Evolutionary conservation across 192 early-diverging fungal species (phyloP).

Genomic region (Coemansia sp.): DNA sequence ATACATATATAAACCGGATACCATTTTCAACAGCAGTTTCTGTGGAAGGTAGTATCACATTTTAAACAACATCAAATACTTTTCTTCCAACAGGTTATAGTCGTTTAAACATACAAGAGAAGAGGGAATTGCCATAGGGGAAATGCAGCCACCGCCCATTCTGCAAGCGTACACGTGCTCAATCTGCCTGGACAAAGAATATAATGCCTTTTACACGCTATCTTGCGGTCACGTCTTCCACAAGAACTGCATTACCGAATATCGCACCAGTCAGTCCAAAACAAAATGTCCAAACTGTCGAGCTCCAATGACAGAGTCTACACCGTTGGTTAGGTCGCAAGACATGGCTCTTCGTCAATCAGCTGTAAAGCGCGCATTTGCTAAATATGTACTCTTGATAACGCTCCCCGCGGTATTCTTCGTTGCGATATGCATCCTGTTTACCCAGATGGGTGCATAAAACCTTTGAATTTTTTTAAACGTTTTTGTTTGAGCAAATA

Average conservation of each 20-base stretch:
- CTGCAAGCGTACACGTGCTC: constrained; percentile 2
- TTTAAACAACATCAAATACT: too few relatives aligned
- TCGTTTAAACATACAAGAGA: too few relatives aligned
- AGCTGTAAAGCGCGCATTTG: background rate
- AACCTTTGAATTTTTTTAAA: background rate
- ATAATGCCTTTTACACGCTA: constrained; percentile 1
- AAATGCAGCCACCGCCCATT: background rate
- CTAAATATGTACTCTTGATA: constrained; percentile 1
- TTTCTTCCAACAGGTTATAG: too few relatives aligned
- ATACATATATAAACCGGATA: background rate
- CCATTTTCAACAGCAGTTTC: background rate
- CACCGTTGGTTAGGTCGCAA: constrained; percentile 6
- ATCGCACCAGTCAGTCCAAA: constrained; percentile 4
- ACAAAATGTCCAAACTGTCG: constrained; percentile 16
- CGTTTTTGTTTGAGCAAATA: background rate
- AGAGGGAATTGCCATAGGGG: too few relatives aligned
- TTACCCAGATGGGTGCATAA: background rate
- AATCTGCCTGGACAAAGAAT: constrained; percentile 11
- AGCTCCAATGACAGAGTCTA: constrained; percentile 8
- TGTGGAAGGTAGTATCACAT: too few relatives aligned
- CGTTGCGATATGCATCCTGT: constrained; percentile 4
- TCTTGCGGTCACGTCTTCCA: constrained; percentile 19
- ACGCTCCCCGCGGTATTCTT: constrained; percentile 1
- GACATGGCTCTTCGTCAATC: constrained; percentile 1
- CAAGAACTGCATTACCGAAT: constrained; percentile 15